phyloP scores from a whole-genome alignment of 257 asterid genomes.

The Solanum dulcamara region DNA sequence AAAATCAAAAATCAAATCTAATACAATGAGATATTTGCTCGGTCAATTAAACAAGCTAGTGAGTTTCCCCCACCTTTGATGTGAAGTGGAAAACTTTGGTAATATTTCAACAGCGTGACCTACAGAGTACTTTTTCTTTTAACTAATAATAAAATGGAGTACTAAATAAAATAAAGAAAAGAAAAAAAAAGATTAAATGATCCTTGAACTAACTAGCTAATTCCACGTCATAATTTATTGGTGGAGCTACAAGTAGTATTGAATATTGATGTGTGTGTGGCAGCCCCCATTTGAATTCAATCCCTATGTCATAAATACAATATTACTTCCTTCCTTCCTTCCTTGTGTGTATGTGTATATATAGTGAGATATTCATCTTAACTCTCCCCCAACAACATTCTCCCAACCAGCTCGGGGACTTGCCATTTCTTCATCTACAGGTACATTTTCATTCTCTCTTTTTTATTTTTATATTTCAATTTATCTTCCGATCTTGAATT shows the following conservation, averaged over 20 bases:
- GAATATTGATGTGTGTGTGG: background rate
- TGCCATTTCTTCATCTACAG: background rate
- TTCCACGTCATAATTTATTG: constrained; percentile 25
- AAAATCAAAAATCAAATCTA: too few species aligned
- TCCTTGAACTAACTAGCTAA: constrained; percentile 22
- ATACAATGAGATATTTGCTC: too few species aligned
- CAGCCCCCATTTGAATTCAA: background rate
- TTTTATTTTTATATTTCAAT: background rate
- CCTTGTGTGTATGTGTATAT: background rate
- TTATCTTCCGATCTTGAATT: background rate
- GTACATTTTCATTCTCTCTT: background rate
- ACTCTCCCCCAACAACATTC: background rate
- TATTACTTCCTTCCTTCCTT: too few species aligned
- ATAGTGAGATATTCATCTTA: background rate
- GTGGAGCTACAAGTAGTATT: background rate
- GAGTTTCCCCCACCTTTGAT: background rate
- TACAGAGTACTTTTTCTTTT: background rate
- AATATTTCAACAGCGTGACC: background rate
- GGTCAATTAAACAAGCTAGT: too few species aligned
- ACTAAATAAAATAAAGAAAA: too few species aligned
- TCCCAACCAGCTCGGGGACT: background rate
- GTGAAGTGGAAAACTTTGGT: background rate
- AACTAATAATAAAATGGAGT: too few species aligned
- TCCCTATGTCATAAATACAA: background rate
- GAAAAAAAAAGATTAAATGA: background rate